These are phyloP conservation scores for Neofusicoccum kwambonambiense DNA, from an alignment of 2,329 filamentous ascomycete species.

Conservation along the genomic window DNA sequence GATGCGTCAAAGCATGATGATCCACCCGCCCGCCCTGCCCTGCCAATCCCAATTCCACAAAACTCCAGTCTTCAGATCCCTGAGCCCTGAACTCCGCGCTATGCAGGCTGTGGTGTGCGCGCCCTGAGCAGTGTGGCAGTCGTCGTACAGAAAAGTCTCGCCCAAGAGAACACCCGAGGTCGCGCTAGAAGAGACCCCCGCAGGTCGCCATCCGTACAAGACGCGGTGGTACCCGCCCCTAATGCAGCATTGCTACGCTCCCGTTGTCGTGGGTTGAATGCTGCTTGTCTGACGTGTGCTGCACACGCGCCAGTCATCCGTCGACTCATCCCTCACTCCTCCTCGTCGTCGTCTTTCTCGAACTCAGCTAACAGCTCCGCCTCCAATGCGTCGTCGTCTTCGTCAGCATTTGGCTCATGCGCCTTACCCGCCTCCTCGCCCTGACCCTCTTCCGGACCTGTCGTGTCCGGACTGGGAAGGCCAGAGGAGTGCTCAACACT, in stretches of 20 bases:
- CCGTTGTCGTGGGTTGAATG: neutral
- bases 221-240: neutral
- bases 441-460: constrained; percentile 38
- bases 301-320: neutral
- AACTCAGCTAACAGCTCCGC: constrained; percentile 45
- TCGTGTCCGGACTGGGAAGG: constrained; percentile 41
- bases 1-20: constrained; percentile 9
- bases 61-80: constrained; percentile 13
- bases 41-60: constrained; percentile 11
- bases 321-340: neutral
- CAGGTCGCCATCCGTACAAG: neutral
- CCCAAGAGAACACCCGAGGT: neutral
- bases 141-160: constrained; percentile 7
- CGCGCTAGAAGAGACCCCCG: neutral
- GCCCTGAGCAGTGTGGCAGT: neutral
- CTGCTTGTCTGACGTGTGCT: neutral
- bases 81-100: constrained; percentile 14
- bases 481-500: constrained; percentile 40
- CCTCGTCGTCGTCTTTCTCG: constrained; percentile 31
- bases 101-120: constrained; percentile 6
- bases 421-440: constrained; percentile 41
- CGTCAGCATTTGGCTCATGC: constrained; percentile 35
- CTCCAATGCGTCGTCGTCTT: constrained; percentile 57
- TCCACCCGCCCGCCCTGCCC: constrained; percentile 5
- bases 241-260: neutral